Evolutionary conservation across 306 rosid species (phyloP), one percentile per base, ranked within the genome.

Genomic region (Myrica gale): DNA sequence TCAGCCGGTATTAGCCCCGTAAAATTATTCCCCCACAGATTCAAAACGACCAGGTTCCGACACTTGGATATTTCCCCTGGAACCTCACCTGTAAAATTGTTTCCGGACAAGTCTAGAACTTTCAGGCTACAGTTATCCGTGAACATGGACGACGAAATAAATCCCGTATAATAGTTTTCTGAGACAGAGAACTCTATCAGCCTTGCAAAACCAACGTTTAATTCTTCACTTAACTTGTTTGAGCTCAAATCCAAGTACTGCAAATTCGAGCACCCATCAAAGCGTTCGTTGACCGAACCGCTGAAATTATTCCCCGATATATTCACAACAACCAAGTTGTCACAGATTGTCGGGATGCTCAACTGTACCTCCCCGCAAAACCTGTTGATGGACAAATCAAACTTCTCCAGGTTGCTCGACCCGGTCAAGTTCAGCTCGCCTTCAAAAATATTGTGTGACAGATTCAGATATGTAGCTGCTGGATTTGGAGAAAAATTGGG

Each of bases 231-330:
- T 1, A 95, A 86, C 4, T 65, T 47, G 73, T 95, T 95, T 10
- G 93, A 62, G 85, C 99, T 90, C 85, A 95, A 85, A 87, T 95
- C 99, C 88, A 95, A 80, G 80, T 82, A 82, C 91, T 83, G 81
- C 92, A 95, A 69, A 43, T 75, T 89, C 71, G 48, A 37, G 78
- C 99, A 95, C 20, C 62, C 82, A 56, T 92, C 89, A 78, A 95
- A 90, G 52, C 79, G 63, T 9, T 74, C 39, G 54, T 82, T 88
- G 80, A 86, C 82, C 66, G 70, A 70, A 17, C 97, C 97, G 20
- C 89, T 87, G 41, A 95, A 83, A 73, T 90, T 89, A 72, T 95
- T 95, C 3, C 68, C 71, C 0, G 99, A 89, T 58, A 90, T 50
- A 85, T 95, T 95, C 17, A 85, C 78, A 20, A 82, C 87, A 19